Conservation (phyloP, 2,329 filamentous ascomycete species). For the Dothideomycetes sp. region DNA sequence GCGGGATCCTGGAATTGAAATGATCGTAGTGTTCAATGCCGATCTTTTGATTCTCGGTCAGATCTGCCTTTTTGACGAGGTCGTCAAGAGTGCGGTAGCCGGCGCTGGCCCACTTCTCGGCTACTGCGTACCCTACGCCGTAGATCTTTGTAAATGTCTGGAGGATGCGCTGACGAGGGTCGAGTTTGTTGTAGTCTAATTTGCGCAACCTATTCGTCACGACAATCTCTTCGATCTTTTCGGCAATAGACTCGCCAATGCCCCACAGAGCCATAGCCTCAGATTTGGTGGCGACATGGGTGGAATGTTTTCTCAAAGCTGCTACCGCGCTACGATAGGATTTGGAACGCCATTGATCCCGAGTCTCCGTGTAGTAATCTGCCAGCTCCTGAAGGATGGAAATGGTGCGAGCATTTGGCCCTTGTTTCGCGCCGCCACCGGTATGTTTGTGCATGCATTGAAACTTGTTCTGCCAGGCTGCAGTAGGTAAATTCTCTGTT, state of each 20-base stretch:
- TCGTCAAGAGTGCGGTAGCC: slow-evolving; percentile 69
- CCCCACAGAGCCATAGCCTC: slow-evolving; percentile 57
- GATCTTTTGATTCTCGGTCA: slow-evolving; percentile 60
- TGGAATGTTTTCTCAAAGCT: slow-evolving; percentile 56
- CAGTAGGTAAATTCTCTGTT: not conserved
- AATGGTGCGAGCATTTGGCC: slow-evolving; percentile 68
- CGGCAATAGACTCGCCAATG: slow-evolving; percentile 62
- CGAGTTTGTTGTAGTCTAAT: slow-evolving; percentile 58
- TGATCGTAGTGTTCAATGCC: slow-evolving; percentile 74
- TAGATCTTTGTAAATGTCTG: slow-evolving; percentile 69
- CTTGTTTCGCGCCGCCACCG: slow-evolving; percentile 28
- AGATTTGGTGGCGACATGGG: slow-evolving; percentile 54
- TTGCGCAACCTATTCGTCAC: slow-evolving; percentile 59
- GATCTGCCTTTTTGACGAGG: slow-evolving; percentile 46
- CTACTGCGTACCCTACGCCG: slow-evolving; percentile 60
- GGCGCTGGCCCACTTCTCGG: slow-evolving; percentile 63
- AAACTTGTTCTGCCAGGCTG: slow-evolving; percentile 32
- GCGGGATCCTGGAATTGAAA: slow-evolving; percentile 67
- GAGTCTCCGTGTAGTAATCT: slow-evolving; percentile 62
- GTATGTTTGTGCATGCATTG: slow-evolving; percentile 50
- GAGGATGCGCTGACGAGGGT: slow-evolving; percentile 55
- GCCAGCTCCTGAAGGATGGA: slow-evolving; percentile 68
- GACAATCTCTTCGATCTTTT: slow-evolving; percentile 84
- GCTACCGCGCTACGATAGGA: slow-evolving; percentile 69
- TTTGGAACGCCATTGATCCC: slow-evolving; percentile 64